Evolutionary conservation across 768 basidiomycete genomes (phyloP), one percentile per base, ranked within the genome.

Genomic region (Termitomyces sp.): DNA sequence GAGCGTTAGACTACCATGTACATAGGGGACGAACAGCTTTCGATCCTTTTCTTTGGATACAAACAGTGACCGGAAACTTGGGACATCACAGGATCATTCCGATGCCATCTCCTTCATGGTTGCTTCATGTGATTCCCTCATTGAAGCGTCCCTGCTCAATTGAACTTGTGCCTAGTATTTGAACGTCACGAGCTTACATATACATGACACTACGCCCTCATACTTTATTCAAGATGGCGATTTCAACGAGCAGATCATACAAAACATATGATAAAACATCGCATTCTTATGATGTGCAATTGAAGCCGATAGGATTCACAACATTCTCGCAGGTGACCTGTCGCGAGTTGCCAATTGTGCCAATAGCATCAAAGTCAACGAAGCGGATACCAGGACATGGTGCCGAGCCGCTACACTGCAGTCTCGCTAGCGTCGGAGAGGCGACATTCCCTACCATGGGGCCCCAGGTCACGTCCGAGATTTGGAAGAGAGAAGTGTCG

Each of bases 401-500:
- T 11, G 63, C 67, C 3, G 67, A 64, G n/a, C 65, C 70, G 41
- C 71, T 71, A 60, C 71, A 73, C 53, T 70, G 63, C 31, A 73
- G 41, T 26, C 54, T 60, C 30, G 69, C 70, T 6, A 71, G 50
- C 5, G 60, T 64, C 4, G 56, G 58, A 1, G 65, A 60, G 3
- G 57, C 54, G 8, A 68, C 57, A 31, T 64, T 69, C 23, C 68
- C 71, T 1, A 58, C 56, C 55, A 66, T 62, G 5, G 61, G 64
- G 3, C 64, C 68, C 70, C 70, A 71, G 23, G 67, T 68, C 19
- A 73, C 60, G 51, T 71, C 63, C 12, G 68, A 68, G 21, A 73
- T 62, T 56, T 71, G 68, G 60, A 73, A 67, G n/a, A 64, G 65
- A 2, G 68, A 70, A 4, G 70, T 70, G 57, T 71, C 69, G 57